phyloP scores from a whole-genome alignment of 176 grass and related monocot genomes.

The Carex scoparia region DNA sequence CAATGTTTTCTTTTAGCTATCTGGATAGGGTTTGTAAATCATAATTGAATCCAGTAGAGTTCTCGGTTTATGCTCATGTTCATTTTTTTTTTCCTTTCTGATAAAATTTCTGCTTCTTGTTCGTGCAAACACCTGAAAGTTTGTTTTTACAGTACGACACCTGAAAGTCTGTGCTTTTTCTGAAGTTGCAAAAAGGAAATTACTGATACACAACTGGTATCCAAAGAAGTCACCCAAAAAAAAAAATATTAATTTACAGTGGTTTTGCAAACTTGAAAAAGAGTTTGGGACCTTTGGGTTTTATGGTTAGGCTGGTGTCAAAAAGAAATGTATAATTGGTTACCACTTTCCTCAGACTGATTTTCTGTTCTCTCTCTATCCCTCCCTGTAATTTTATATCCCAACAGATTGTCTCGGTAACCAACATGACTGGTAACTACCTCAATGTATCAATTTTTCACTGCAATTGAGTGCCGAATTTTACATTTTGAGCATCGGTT shows the following conservation, averaged over 20 bases:
- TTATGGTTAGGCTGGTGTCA: not conserved
- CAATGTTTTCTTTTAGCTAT: not conserved
- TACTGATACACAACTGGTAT: not conserved
- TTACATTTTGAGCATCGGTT: not conserved
- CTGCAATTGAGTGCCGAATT: not conserved
- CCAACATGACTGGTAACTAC: not conserved
- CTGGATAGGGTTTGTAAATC: not conserved
- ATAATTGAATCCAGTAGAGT: slow-evolving; percentile 1
- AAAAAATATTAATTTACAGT: not conserved
- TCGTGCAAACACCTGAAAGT: not conserved
- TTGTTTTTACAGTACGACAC: slow-evolving; percentile 1
- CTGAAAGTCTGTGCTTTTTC: not conserved
- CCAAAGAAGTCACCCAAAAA: too few relatives aligned
- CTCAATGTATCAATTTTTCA: not conserved
- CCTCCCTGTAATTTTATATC: too few relatives aligned
- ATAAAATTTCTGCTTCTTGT: not conserved
- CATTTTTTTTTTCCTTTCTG: not conserved
- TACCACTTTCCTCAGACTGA: not conserved
- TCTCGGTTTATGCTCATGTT: not conserved
- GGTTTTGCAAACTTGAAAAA: not conserved
- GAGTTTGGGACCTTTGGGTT: not conserved
- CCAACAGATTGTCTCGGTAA: not conserved
- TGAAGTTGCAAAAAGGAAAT: not conserved
- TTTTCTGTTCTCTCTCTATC: too few relatives aligned
- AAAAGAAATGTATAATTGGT: not conserved